Evolutionary conservation across 495 filamentous ascomycete species (phyloP), one percentile per base, ranked within the genome.

Genomic region (Amphirosellinia nigrospora): DNA sequence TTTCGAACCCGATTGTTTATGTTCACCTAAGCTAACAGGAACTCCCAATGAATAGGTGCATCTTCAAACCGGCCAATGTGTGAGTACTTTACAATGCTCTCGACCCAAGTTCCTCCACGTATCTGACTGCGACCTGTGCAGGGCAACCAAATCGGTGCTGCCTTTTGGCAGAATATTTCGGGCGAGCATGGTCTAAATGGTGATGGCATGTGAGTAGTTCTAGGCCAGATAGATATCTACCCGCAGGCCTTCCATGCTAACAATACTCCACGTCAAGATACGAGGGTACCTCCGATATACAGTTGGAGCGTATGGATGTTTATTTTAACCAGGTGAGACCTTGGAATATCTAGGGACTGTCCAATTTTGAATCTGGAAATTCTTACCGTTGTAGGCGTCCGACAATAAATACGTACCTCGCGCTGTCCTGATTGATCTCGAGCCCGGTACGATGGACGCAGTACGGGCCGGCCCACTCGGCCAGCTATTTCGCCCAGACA

Each of bases 91-190:
- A 13, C 41, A 36, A 58, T n/a, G 34, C 60, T 34, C 55, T 70
- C 69, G 66, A 78, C 73, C 81, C 74, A 70, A 28, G 16, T 16
- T 50, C 41, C 5, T 50, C 41, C 5, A n/a, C 23, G 23, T 13
- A 32, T n/a, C 43, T 50, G 9, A 21, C 78, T 70, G 64, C 71
- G 71, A 74, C 70, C n/a, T 45, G 65, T 41, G 65, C 79, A 96
- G 91, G 94, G 94, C 89, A 97, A 98, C 91, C 94, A 98, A 91
- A 96, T 97, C 77, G 94, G 94, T 92, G 94, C 94, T 86, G 95
- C 94, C 82, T 98, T 98, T 89, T 98, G 94, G 93, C 94, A 98
- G 85, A 94, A 84, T 71, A 97, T 98, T 83, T 96, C 94, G 82
- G 93, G 93, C 81, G 94, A 98, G 87, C 94, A 98, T 85, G 94